Conservation (phyloP, 768 basidiomycete genomes). For the Crepidotus variabilis region DNA sequence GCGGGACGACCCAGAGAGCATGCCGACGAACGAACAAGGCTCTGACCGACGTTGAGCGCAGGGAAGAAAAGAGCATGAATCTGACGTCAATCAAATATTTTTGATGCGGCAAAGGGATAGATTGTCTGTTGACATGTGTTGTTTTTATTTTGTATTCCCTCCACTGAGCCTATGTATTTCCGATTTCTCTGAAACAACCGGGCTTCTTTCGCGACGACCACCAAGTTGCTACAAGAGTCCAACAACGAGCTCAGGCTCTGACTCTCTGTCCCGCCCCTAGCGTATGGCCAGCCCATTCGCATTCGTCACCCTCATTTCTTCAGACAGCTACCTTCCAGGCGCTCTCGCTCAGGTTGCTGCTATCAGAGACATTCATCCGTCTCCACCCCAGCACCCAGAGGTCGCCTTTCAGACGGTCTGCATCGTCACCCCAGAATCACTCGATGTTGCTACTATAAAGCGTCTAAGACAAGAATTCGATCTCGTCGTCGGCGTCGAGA, state of each 20-base stretch:
- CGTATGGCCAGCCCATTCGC: conserved; percentile 68
- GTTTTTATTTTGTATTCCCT: conserved; percentile 9
- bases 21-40: conserved; percentile 29
- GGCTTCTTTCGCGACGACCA: conserved; percentile 8
- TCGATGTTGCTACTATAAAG: conserved; percentile 79
- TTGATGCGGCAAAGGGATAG: conserved; percentile 2
- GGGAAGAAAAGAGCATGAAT: conserved; percentile 2
- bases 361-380: conserved; percentile 73
- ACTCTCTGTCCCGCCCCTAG: conserved; percentile 20
- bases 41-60: conserved; percentile 6
- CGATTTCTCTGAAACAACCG: conserved; percentile 8
- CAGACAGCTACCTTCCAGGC: conserved; percentile 90
- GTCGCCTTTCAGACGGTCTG: conserved; percentile 81
- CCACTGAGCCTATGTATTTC: conserved; percentile 13
- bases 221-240: conserved; percentile 9
- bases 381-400: conserved; percentile 51
- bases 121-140: conserved; percentile 29
- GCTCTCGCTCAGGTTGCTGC: conserved; percentile 85
- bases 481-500: conserved; percentile 88
- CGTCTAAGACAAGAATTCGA: conserved; percentile 78
- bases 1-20: conserved; percentile 52
- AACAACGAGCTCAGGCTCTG: conserved; percentile 16
- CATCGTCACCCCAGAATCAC: conserved; percentile 90
- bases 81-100: conserved; percentile 9
- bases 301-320: conserved; percentile 90